Evolutionary conservation across 163 green algal species (phyloP).

Genomic region (Picocystis sp.): DNA sequence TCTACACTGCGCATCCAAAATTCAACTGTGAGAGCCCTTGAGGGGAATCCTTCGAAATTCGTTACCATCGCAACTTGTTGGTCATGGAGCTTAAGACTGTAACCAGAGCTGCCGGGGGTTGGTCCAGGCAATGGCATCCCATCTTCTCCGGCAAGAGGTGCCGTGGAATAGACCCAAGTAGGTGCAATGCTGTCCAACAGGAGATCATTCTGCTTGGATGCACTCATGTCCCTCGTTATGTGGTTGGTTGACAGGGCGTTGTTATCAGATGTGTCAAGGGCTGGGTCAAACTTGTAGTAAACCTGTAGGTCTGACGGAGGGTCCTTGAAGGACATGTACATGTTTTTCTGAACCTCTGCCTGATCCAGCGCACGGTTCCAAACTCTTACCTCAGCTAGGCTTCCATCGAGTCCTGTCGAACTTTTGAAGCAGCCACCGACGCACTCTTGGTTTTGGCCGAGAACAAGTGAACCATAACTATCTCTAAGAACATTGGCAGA

Average conservation of each 20-base stretch:
- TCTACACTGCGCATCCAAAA: conserved; percentile 76
- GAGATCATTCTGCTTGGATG: conserved; percentile 33
- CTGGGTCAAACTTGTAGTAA: conserved; percentile 36
- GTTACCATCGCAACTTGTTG: conserved; percentile 46
- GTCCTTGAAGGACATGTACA: conserved; percentile 20
- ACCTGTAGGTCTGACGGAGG: conserved; percentile 26
- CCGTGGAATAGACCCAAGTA: conserved; percentile 48
- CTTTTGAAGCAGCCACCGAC: conserved; percentile 61
- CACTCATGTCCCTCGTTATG: background rate
- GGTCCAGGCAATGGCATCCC: conserved; percentile 31
- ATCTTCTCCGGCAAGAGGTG: conserved; percentile 34
- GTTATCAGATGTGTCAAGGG: conserved; percentile 1
- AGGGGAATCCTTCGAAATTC: conserved; percentile 55
- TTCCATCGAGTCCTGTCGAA: conserved; percentile 35
- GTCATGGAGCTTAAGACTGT: conserved; percentile 54
- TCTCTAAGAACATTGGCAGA: conserved; percentile 7
- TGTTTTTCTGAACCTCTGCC: conserved; percentile 33
- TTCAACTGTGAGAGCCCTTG: conserved; percentile 56
- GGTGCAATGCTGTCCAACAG: conserved; percentile 37
- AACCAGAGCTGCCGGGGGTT: conserved; percentile 32
- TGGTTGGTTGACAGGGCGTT: conserved; percentile 1
- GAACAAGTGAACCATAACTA: conserved; percentile 34
- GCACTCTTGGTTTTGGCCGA: conserved; percentile 70
- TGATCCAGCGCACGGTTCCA: conserved; percentile 36
- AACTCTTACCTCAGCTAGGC: conserved; percentile 52